phyloP scores from a whole-genome alignment of 169 alveolate genomes.

The Plasmodium relictum region DNA sequence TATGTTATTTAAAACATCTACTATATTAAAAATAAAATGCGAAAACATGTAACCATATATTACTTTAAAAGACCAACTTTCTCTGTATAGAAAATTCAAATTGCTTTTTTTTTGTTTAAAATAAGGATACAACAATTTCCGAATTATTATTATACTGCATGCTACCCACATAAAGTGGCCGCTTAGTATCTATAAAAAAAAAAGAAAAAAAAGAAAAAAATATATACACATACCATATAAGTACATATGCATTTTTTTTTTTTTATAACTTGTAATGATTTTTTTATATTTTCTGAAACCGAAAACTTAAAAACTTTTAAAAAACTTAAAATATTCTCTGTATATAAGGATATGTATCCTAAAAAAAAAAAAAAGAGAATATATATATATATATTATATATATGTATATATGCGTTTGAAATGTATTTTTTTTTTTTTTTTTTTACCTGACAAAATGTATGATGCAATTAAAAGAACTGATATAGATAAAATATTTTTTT shows the following conservation, averaged over 20 bases:
- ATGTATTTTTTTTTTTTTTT: background rate
- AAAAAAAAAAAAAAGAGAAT: background rate
- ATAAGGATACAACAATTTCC: conserved; percentile 39
- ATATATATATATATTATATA: background rate
- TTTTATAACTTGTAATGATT: conserved; percentile 59
- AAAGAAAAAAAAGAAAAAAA: background rate
- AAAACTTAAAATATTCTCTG: conserved; percentile 25
- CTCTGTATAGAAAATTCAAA: conserved; percentile 56
- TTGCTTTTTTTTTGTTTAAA: conserved; percentile 42
- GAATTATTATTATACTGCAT: conserved; percentile 36
- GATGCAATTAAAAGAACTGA: conserved; percentile 52
- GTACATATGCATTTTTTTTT: background rate
- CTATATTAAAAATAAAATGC: conserved; percentile 47
- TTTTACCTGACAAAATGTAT: conserved; percentile 58
- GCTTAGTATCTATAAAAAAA: conserved; percentile 29
- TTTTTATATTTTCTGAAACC: conserved; percentile 23
- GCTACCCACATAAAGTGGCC: conserved; percentile 75
- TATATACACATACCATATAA: background rate
- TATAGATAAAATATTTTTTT: conserved; percentile 56
- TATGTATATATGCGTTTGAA: background rate
- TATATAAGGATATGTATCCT: conserved; percentile 67
- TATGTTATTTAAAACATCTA: conserved; percentile 40
- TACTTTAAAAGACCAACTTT: conserved; percentile 45
- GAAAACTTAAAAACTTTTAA: background rate
- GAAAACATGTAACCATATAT: conserved; percentile 61